These are phyloP conservation scores for Dimargaris verticillata DNA, from an alignment of 192 early-diverging fungal species.

Conservation along the genomic window DNA sequence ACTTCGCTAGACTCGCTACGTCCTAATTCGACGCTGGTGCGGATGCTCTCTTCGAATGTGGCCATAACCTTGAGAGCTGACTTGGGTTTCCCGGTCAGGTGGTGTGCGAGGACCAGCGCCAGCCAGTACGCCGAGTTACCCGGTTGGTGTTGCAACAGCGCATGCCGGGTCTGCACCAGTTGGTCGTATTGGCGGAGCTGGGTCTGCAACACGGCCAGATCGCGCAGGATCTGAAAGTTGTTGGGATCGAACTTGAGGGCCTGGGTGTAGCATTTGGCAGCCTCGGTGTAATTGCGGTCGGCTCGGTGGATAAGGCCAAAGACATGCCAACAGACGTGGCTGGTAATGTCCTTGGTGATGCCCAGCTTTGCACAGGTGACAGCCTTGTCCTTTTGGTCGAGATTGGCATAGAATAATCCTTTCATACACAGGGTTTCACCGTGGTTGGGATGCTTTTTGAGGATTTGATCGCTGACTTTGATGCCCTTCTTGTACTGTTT, in stretches of 20 bases:
- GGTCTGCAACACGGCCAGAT: conserved; percentile 69
- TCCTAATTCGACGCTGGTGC: too few relatives aligned
- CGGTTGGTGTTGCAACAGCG: conserved; percentile 53
- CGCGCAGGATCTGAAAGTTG: conserved; percentile 84
- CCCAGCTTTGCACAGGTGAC: conserved; percentile 77
- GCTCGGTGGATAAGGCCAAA: conserved; percentile 80
- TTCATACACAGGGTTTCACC: conserved; percentile 95
- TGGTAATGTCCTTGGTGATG: conserved; percentile 56
- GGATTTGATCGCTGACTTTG: conserved; percentile 75
- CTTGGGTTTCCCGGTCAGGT: conserved; percentile 59
- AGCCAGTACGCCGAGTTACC: conserved; percentile 64
- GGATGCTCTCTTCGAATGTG: conserved; percentile 46
- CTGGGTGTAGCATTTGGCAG: conserved; percentile 76
- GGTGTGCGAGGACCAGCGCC: conserved; percentile 69
- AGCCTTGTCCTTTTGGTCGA: conserved; percentile 86
- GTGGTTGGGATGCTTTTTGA: conserved; percentile 87
- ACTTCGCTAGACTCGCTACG: too few relatives aligned
- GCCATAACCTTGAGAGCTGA: conserved; percentile 53
- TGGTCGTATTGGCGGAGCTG: conserved; percentile 78
- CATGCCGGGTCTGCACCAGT: conserved; percentile 50
- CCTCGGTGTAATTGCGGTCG: conserved; percentile 87
- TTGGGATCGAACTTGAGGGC: conserved; percentile 76
- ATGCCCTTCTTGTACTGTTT: conserved; percentile 93
- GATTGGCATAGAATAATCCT: conserved; percentile 73
- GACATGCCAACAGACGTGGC: conserved; percentile 96